Base-by-base conservation (phyloP, 352 stramenopile genomes). In the Pythium coloratum region DNA sequence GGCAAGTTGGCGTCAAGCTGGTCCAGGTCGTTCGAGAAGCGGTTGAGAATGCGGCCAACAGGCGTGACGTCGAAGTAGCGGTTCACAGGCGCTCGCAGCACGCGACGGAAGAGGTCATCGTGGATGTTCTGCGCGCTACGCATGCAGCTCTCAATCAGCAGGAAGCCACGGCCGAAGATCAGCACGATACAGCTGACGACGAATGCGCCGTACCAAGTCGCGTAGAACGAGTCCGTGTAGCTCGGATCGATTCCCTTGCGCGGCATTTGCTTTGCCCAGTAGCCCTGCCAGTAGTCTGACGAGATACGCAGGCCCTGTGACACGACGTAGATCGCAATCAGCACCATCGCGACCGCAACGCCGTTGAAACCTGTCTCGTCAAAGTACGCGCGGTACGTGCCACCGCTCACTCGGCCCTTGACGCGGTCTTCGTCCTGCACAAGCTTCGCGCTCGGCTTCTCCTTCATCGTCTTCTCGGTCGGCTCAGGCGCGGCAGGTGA, bases 11-110 rank as follows among this genome's bases (percentile, higher is more conserved):
- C 44, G 64, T 89, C 81, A 14, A 89, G 44, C 42, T 84, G 78
- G 59, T 90, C 80, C 9, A 89, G 57, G 16, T 90, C 82, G 50
- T 75, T 75, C 12, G 78, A 87, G 60, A 90, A 85, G 0, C 82
- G 72, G 28, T 90, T 90, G 47, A 90, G 71, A 38, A 90, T 86
- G 1, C 79, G 78, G 30, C 82, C 82, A 8, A 91, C 66, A 1
- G 83, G 83, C 0, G 81, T 91, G 18, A 85, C 60, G 55, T 91
- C 81, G 40, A 90, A 91, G 69, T 86, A 90, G 2, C 64, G 75
- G 2, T 77, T 88, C 33, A 91, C 70, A 2, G 79, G 79, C 7
- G 82, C 82, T 3, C 53, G 13, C 9, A 90, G 46, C 1, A 88
- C 77, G 3, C 73, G 76, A 14, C 66, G 67, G 36, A 84, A 80